phyloP scores from a whole-genome alignment of 352 stramenopile genomes.

The Phytophthora pseudosyringae region DNA sequence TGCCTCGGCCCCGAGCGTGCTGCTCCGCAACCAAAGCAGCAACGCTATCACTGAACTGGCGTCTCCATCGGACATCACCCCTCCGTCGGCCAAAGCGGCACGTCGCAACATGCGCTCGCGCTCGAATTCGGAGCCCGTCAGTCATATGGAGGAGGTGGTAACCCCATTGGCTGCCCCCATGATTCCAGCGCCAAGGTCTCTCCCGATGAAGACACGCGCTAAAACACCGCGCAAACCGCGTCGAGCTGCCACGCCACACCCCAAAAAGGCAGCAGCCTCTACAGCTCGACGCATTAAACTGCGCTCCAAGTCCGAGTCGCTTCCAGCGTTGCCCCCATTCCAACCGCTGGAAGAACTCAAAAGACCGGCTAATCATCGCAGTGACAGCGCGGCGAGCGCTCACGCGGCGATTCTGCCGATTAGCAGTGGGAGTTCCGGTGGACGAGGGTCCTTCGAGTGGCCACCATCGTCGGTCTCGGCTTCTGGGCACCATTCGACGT shows the following conservation, averaged over 20 bases:
- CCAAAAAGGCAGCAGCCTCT: constrained; percentile 21
- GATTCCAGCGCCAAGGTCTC: neutral
- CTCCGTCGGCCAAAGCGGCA: constrained; percentile 36
- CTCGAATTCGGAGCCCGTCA: constrained; percentile 83
- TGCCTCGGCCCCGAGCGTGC: constrained; percentile 6
- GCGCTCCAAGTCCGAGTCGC: constrained; percentile 71
- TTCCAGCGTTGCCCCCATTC: constrained; percentile 43
- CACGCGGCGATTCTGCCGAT: constrained; percentile 36
- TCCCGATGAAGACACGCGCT: constrained; percentile 6
- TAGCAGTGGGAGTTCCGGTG: constrained; percentile 11
- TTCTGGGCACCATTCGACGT: constrained; percentile 31
- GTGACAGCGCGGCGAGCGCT: constrained; percentile 37
- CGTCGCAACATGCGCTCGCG: constrained; percentile 56
- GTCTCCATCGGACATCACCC: constrained; percentile 10
- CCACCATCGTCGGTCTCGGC: constrained; percentile 25
- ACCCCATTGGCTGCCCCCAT: neutral
- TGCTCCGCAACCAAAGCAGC: constrained; percentile 15
- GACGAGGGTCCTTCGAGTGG: constrained; percentile 43
- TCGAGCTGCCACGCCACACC: constrained; percentile 41
- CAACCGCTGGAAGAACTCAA: constrained; percentile 37
- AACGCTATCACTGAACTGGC: neutral
- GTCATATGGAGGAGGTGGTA: constrained; percentile 4
- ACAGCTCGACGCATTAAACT: constrained; percentile 44
- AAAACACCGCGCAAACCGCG: constrained; percentile 44
- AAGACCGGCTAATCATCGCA: constrained; percentile 39